Percentiles rank a stretch among this genome's conserved stretches.
phyloP scores from a whole-genome alignment of 371 early-diverging fungal species.

The Funneliformis caledonium region DNA sequence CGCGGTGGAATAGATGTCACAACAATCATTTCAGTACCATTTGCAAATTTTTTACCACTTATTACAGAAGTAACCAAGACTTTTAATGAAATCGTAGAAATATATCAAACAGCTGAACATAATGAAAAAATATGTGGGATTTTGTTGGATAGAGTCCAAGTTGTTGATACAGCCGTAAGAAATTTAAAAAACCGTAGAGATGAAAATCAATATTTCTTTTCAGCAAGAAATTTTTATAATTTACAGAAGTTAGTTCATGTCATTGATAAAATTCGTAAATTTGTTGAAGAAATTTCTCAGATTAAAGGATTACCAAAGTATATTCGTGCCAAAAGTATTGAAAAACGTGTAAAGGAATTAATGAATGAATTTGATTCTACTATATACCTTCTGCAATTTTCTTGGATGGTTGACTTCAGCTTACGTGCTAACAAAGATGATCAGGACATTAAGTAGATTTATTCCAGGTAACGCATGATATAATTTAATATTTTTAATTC shows the following conservation, averaged over 20 bases:
- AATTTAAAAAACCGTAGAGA: not conserved
- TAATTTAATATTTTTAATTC: too few relatives aligned
- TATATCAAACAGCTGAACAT: conserved; percentile 22
- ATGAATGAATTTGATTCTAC: conserved; percentile 11
- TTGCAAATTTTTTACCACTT: conserved; percentile 2
- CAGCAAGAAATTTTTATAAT: not conserved
- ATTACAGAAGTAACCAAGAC: not conserved
- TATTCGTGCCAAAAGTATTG: not conserved
- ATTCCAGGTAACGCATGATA: too few relatives aligned
- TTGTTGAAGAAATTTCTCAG: conserved; percentile 12
- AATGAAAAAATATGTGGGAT: conserved; percentile 32
- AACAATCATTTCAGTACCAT: not conserved
- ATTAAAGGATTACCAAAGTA: conserved; percentile 2
- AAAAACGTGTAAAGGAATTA: not conserved
- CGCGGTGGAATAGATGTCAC: not conserved
- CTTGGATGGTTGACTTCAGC: not conserved
- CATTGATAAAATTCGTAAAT: not conserved
- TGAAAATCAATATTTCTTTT: conserved; percentile 4
- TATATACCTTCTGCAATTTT: not conserved
- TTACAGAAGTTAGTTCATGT: not conserved
- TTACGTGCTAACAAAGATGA: not conserved
- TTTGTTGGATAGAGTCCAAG: not conserved
- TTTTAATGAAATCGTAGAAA: not conserved
- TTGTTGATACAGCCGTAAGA: not conserved
- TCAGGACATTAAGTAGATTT: not conserved